Base-by-base conservation (phyloP, 768 basidiomycete genomes). In the Suillus alpinus region DNA sequence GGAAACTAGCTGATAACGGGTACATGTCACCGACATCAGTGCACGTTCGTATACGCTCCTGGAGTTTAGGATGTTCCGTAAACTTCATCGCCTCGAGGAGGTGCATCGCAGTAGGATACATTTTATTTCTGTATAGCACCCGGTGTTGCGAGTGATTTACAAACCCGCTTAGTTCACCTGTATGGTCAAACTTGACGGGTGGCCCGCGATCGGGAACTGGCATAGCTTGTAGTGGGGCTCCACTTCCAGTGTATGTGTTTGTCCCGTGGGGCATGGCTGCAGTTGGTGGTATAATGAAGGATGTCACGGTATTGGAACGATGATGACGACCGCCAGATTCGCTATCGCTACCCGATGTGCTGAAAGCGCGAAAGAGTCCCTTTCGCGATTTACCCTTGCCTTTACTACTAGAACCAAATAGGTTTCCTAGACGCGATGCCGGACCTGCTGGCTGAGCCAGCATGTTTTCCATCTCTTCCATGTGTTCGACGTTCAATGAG, bases 31-130 rank as follows among this genome's bases (percentile, higher is more conserved):
- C 71, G n/a, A 75, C 71, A 26, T 70, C 76, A n/a, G 67, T 67
- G 61, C 75, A 75, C 13, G 62, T 66, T 57, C 88, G 78, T 59
- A 92, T 87, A 32, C 67, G 65, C 59, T 89, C 85, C 12, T 85
- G 84, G 18, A 88, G 65, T 0, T 82, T 80, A 0, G 82, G 83
- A 3, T 77, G 75, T 23, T 76, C 70, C 40, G 84, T 67, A 70
- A 85, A 93, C 69, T 89, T 89, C 67, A 89, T 76, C 9, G 90
- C 89, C 72, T 93, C 89, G 58, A 85, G 81, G n/a, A 93, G 78
- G 65, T 93, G 91, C 66, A 86, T 71, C 10, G 87, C 91, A 2
- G 85, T 88, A 2, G 88, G 88, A 65, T 86, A 94, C 44, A 73
- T 71, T 57, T 75, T 76, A 36, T 83, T 78, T 39, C 78, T 70